Percentiles rank a stretch among this genome's conserved stretches.
phyloP scores from a whole-genome alignment of 176 grass and related monocot species.

The Oryza meridionalis region DNA sequence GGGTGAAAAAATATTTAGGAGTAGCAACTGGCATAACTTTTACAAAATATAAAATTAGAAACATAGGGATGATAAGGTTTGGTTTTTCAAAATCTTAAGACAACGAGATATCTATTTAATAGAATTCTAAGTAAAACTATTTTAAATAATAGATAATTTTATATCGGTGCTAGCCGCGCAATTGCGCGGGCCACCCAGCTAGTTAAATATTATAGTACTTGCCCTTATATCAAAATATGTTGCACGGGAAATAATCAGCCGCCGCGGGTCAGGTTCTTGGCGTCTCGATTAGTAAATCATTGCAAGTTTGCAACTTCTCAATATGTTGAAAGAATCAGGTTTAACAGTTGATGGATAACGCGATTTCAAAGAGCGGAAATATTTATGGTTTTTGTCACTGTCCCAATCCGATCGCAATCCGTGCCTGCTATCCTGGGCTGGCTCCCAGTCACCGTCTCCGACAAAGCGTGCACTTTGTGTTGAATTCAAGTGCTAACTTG shows the following conservation, averaged over 20 bases:
- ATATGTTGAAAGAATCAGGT: background rate
- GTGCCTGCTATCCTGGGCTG: slow-evolving; percentile 2
- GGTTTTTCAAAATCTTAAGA: too few relatives aligned
- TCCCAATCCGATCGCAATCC: slow-evolving; percentile 31
- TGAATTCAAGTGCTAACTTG: slow-evolving; percentile 28
- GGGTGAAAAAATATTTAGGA: too few relatives aligned
- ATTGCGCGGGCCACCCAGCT: too few relatives aligned
- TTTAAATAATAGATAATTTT: too few relatives aligned
- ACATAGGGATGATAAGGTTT: too few relatives aligned
- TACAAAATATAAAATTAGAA: too few relatives aligned
- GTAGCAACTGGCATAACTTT: too few relatives aligned
- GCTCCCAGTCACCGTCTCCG: slow-evolving; percentile 17
- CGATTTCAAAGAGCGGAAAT: background rate
- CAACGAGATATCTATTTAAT: too few relatives aligned
- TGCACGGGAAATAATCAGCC: background rate
- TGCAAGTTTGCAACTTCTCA: background rate
- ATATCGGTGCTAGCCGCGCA: too few relatives aligned
- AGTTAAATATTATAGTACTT: too few relatives aligned
- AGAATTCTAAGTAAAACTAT: too few relatives aligned
- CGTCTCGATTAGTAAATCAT: background rate
- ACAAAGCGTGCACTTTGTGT: slow-evolving; percentile 39
- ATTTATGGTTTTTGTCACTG: background rate
- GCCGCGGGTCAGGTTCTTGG: background rate
- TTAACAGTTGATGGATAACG: background rate
- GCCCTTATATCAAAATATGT: background rate